phyloP scores from a whole-genome alignment of 495 filamentous ascomycete genomes.

The Jackrogersella minutella region DNA sequence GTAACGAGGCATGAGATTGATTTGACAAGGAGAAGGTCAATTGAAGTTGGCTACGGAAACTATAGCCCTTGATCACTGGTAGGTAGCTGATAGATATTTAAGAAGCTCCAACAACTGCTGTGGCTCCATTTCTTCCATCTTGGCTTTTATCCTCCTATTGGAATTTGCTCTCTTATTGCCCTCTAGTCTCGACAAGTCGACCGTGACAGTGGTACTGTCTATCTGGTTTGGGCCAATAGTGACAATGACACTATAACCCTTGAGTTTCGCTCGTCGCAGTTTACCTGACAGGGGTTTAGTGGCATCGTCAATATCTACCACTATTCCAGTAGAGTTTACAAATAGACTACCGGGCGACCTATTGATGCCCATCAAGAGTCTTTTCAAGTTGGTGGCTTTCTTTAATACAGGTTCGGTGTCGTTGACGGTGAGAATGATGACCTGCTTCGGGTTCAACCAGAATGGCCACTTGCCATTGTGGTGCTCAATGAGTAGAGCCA shows the following conservation, averaged over 20 bases:
- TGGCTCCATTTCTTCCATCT: constrained; percentile 50
- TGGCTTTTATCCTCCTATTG: too few relatives aligned
- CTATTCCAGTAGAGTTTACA: constrained; percentile 60
- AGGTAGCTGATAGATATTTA: constrained; percentile 44
- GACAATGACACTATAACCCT: constrained; percentile 77
- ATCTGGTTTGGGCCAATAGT: constrained; percentile 71
- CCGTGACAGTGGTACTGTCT: constrained; percentile 42
- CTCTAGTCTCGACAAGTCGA: constrained; percentile 43
- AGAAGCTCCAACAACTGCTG: constrained; percentile 47
- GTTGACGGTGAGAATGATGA: constrained; percentile 79
- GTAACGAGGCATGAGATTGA: neutral
- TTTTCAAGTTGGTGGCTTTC: constrained; percentile 61
- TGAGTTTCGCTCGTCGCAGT: constrained; percentile 72
- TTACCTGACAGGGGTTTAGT: constrained; percentile 70
- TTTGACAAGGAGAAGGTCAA: neutral
- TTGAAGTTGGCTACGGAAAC: constrained; percentile 7
- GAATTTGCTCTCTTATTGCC: too few relatives aligned
- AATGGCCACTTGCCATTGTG: constrained; percentile 86
- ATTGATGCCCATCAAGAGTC: constrained; percentile 52
- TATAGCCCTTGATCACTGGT: constrained; percentile 38
- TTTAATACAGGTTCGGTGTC: constrained; percentile 65
- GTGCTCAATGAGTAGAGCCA: constrained; percentile 87
- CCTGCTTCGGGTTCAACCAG: constrained; percentile 88
- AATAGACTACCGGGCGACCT: constrained; percentile 49
- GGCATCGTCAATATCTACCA: constrained; percentile 76